Conservation (phyloP, 2,329 filamentous ascomycete genomes). For the Penicillium sclerotigenum region DNA sequence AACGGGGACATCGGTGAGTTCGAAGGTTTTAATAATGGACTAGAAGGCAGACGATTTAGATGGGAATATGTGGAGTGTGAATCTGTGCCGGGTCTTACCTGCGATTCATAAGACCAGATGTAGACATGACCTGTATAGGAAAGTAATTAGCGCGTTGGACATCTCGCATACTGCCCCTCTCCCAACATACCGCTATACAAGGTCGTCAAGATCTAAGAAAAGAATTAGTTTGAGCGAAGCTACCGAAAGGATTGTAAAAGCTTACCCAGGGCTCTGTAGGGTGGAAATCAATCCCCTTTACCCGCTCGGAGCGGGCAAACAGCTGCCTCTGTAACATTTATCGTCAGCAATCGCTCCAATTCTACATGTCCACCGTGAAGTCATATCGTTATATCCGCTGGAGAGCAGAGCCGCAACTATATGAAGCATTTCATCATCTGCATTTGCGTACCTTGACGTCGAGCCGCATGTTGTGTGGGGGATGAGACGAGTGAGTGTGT, state of each 20-base stretch:
- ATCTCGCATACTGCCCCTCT: constrained; percentile 6
- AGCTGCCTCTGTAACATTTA: constrained; percentile 63
- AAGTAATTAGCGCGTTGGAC: constrained; percentile 25
- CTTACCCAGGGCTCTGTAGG: constrained; percentile 91
- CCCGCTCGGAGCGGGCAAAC: constrained; percentile 87
- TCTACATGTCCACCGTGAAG: neutral
- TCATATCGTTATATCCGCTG: neutral
- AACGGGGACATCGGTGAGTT: constrained; percentile 96
- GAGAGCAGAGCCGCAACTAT: neutral
- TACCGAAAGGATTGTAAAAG: constrained; percentile 6
- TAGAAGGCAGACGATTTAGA: constrained; percentile 34
- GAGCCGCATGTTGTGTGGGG: constrained; percentile 52
- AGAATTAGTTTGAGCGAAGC: constrained; percentile 23
- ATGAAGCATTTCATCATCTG: constrained; percentile 1
- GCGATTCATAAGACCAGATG: constrained; percentile 98
- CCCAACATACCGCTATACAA: constrained; percentile 77
- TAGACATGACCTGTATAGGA: constrained; percentile 76
- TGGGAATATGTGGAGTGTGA: neutral
- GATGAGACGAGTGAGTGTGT: constrained; percentile 33
- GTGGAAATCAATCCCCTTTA: constrained; percentile 97
- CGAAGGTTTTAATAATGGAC: constrained; percentile 97
- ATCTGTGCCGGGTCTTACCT: constrained; percentile 45
- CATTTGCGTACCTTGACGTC: constrained; percentile 55
- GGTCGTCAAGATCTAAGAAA: constrained; percentile 71
- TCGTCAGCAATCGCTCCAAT: constrained; percentile 36